Evolutionary conservation across 352 stramenopile genomes (phyloP).

Genomic region (Globisporangium barbulae): DNA sequence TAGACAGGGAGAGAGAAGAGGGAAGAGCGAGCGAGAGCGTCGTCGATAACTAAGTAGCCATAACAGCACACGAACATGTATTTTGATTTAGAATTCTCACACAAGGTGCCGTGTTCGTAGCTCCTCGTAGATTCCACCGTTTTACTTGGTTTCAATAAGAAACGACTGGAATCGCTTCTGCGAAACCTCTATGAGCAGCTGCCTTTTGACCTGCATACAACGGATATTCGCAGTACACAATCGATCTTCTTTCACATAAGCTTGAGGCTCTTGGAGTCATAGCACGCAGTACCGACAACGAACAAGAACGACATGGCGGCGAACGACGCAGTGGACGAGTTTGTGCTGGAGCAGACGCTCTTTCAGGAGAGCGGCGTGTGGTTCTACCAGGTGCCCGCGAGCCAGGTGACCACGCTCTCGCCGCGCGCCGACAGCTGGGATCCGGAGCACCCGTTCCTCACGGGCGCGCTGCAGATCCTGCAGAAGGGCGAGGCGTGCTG

Average conservation of each 20-base stretch:
- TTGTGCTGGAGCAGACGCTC: conserved; percentile 67
- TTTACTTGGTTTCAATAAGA: neutral
- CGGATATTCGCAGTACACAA: neutral
- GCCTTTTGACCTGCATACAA: neutral
- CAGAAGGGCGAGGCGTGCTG: conserved; percentile 72
- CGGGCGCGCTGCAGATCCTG: conserved; percentile 58
- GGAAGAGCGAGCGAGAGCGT: neutral
- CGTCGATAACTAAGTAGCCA: conserved; percentile 5
- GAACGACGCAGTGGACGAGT: conserved; percentile 16
- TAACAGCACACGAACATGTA: conserved; percentile 5
- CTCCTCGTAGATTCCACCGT: neutral
- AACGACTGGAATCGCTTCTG: neutral
- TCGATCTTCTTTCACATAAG: conserved; percentile 8
- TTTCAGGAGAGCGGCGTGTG: conserved; percentile 78
- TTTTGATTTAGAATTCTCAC: conserved; percentile 8
- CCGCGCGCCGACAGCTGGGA: conserved; percentile 83
- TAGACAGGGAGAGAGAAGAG: neutral
- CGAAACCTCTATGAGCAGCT: neutral
- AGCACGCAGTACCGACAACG: neutral
- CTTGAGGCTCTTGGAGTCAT: neutral
- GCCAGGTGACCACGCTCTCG: conserved; percentile 66
- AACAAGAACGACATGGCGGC: neutral
- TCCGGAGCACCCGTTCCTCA: conserved; percentile 77
- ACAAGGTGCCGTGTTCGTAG: neutral
- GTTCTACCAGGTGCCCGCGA: conserved; percentile 79